Evolutionary conservation across 805 yeast species (phyloP), one percentile per base, ranked within the genome.

Genomic region (Schwanniomyces sp.): DNA sequence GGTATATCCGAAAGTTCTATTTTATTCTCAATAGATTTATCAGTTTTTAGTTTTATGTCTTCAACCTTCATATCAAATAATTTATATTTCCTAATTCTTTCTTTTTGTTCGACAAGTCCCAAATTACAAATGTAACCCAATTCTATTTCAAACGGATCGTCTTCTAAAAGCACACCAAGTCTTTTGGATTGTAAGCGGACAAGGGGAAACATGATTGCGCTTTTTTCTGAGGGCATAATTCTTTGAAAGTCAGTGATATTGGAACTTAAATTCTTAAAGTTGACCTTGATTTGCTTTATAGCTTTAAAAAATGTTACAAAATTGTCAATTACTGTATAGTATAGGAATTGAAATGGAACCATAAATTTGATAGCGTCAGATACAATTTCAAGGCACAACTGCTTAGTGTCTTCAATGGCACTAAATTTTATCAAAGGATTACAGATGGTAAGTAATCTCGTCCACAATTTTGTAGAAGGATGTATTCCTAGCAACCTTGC

Each of bases 131-230:
- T 80, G 57, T 80, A 71, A 18, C 81, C 78, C 41, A 91, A 67
- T 55, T 88, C 84, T 7, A 83, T 73, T 64, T 92, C 98, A 62
- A 91, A 91, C 7, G 96, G 92, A 64, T 92, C 97, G 63, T 88
- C 96, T 47, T 88, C 96, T 52, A 91, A 74, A 21, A 85, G 75
- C 34, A 91, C 67, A 4, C 85, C 72, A 52, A 88, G 73, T 36
- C 79, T 70, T 5, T 72, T 72, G 0, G 95, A 72, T 37, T 69
- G 76, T 32, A 91, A 54, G 18, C 78, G 75, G 2, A 89, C 66
- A 17, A 67, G 69, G 11, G 91, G 91, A 7, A 92, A 69, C 14
- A 67, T 51, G 4, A 71, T 52, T 0, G 80, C 75, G 0, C 70
- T 63, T n/a, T 66, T 69, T 52, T 41, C 75, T 50, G 14, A 44